Evolutionary conservation across 2,329 filamentous ascomycete genomes (phyloP).

Genomic region (Phyllosticta capitalensis): DNA sequence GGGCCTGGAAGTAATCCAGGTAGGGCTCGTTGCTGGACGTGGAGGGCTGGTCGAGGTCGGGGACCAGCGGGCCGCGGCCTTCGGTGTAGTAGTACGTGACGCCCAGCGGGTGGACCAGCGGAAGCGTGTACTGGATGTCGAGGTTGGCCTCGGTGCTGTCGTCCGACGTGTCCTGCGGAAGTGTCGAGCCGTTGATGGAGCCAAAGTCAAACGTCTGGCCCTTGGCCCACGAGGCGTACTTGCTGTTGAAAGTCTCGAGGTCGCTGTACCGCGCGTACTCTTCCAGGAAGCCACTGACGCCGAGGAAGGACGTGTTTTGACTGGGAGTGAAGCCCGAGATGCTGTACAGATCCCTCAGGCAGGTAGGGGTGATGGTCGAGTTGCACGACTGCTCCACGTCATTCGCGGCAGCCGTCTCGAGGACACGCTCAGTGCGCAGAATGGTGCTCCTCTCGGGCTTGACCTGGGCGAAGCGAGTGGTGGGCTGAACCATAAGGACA

Average conservation of each 20-base stretch:
- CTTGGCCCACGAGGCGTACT: constrained; percentile 30
- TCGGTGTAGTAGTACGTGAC: constrained; percentile 40
- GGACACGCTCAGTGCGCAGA: constrained; percentile 14
- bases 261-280: constrained; percentile 41
- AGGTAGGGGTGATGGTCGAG: constrained; percentile 36
- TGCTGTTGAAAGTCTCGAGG: constrained; percentile 30
- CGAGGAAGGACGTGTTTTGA: constrained; percentile 26
- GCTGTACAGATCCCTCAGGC: constrained; percentile 39
- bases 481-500: constrained; percentile 56
- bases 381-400: constrained; percentile 26
- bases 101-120: constrained; percentile 34
- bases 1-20: constrained; percentile 30
- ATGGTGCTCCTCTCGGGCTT: constrained; percentile 32
- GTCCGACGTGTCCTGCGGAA: constrained; percentile 25
- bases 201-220: constrained; percentile 37
- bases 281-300: constrained; percentile 39
- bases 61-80: constrained; percentile 37
- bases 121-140: constrained; percentile 41
- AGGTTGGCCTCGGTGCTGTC: constrained; percentile 42
- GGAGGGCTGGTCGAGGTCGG: constrained; percentile 38
- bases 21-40: constrained; percentile 37
- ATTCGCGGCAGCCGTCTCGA: constrained; percentile 12
- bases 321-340: constrained; percentile 33
- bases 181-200: constrained; percentile 30
- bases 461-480: constrained; percentile 50